Evolutionary conservation across 2,329 filamentous ascomycete species (phyloP).

Genomic region (Dichotomopilus funicola): DNA sequence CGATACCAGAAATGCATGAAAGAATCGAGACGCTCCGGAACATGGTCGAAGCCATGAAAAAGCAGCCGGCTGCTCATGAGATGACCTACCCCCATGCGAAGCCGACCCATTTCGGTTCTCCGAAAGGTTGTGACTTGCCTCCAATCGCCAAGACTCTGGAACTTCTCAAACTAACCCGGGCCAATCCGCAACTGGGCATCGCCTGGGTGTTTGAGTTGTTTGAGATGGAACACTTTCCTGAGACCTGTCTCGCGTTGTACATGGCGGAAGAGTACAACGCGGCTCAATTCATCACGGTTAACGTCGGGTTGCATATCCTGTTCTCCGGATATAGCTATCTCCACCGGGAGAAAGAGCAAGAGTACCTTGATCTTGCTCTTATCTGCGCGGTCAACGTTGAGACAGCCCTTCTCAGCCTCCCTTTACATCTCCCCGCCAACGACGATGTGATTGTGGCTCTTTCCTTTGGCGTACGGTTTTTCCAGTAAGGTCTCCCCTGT

Average conservation of each 20-base stretch:
- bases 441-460: conserved; percentile 51
- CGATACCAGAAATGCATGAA: conserved; percentile 30
- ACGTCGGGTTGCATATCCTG: conserved; percentile 43
- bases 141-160: conserved; percentile 16
- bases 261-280: conserved; percentile 46
- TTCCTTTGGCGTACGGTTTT: conserved; percentile 43
- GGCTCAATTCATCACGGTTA: conserved; percentile 44
- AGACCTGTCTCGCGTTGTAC: conserved; percentile 44
- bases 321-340: conserved; percentile 39
- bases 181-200: not conserved
- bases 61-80: conserved; percentile 24
- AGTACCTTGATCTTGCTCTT: conserved; percentile 30
- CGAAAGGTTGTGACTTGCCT: conserved; percentile 15
- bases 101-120: not conserved
- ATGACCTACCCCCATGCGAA: conserved; percentile 24
- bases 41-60: conserved; percentile 25
- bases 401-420: conserved; percentile 43
- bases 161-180: conserved; percentile 14
- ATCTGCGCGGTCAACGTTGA: conserved; percentile 43
- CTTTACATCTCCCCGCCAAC: conserved; percentile 49
- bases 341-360: conserved; percentile 23
- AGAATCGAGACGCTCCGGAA: conserved; percentile 31
- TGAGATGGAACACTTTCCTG: conserved; percentile 42
- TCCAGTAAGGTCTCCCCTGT: not conserved
- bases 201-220: conserved; percentile 39